Conservation (phyloP, 2,329 filamentous ascomycete genomes). For the Bipolaris zeicola region DNA sequence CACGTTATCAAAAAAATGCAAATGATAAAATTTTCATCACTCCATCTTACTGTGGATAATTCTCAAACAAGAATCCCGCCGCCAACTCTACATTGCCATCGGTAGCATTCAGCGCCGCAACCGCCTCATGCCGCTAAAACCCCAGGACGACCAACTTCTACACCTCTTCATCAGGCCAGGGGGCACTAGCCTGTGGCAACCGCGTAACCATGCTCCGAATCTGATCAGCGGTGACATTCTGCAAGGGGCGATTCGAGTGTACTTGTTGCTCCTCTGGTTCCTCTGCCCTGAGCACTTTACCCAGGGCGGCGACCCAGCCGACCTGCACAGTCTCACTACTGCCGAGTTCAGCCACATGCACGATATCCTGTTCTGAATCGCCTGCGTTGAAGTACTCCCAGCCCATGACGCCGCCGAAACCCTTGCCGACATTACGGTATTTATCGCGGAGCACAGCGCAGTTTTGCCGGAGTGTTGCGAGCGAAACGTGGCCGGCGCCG, state of each 20-base stretch:
- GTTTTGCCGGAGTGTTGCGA: slow-evolving; percentile 62
- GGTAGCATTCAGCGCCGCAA: slow-evolving; percentile 56
- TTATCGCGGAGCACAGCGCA: slow-evolving; percentile 62
- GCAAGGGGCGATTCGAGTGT: slow-evolving; percentile 20
- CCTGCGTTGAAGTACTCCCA: slow-evolving; percentile 92
- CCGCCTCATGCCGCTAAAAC: slow-evolving; percentile 53
- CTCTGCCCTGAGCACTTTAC: slow-evolving; percentile 48
- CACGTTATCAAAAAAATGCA: no score
- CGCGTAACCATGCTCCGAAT: slow-evolving; percentile 40
- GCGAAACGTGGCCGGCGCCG: slow-evolving; percentile 66
- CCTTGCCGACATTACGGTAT: slow-evolving; percentile 54
- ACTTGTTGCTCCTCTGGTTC: slow-evolving; percentile 25
- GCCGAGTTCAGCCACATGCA: slow-evolving; percentile 28
- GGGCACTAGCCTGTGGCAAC: slow-evolving; percentile 38
- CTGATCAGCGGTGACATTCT: slow-evolving; percentile 39
- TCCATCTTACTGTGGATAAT: slow-evolving; percentile 29
- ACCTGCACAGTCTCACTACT: slow-evolving; percentile 38
- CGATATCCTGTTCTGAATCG: slow-evolving; percentile 36
- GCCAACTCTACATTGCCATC: slow-evolving; percentile 57
- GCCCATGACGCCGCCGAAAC: slow-evolving; percentile 87
- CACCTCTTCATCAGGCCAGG: slow-evolving; percentile 52
- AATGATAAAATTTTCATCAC: no score
- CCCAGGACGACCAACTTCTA: slow-evolving; percentile 53
- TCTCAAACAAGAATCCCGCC: slow-evolving; percentile 55
- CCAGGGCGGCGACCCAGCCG: slow-evolving; percentile 73